These are phyloP conservation scores for Rhizopus delemar DNA, from an alignment of 371 early-diverging fungal genomes.

Conservation along the genomic window DNA sequence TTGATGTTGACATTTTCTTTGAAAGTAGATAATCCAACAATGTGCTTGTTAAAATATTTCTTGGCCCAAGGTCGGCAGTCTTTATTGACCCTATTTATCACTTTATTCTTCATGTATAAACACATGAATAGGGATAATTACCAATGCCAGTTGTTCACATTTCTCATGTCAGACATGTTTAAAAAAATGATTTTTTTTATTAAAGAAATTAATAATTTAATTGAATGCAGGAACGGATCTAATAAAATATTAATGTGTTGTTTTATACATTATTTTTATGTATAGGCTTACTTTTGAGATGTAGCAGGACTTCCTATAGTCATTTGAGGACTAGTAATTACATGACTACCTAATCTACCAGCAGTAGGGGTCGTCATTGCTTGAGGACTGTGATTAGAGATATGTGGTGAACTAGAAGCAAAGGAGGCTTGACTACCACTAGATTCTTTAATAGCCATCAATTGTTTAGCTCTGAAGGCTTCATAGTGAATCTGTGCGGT, in stretches of 20 bases:
- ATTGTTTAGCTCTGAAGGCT: constrained; percentile 87
- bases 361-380: constrained; percentile 23
- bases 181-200: constrained; percentile 2
- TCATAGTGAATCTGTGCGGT: constrained; percentile 88
- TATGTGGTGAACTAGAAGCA: constrained; percentile 20
- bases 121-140: constrained; percentile 13
- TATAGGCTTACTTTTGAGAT: constrained; percentile 34
- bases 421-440: constrained; percentile 26
- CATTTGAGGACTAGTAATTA: constrained; percentile 18
- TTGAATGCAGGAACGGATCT: constrained; percentile 44
- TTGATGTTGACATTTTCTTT: constrained; percentile 54
- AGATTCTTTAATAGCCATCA: constrained; percentile 80
- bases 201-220: constrained; percentile 16
- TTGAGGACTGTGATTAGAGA: constrained; percentile 9
- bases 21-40: constrained; percentile 46
- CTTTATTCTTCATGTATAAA: neutral
- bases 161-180: constrained; percentile 69
- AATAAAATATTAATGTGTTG: neutral
- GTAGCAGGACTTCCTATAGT: constrained; percentile 43
- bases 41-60: constrained; percentile 65
- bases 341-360: constrained; percentile 17
- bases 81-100: constrained; percentile 83
- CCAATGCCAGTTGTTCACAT: constrained; percentile 77
- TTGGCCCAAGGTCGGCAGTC: constrained; percentile 89
- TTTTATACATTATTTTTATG: neutral